A percentile compares a stretch with the other conserved stretches of the same genome.
phyloP scores from a whole-genome alignment of 164 flowering plant species.

The Paratinospora sagittata region DNA sequence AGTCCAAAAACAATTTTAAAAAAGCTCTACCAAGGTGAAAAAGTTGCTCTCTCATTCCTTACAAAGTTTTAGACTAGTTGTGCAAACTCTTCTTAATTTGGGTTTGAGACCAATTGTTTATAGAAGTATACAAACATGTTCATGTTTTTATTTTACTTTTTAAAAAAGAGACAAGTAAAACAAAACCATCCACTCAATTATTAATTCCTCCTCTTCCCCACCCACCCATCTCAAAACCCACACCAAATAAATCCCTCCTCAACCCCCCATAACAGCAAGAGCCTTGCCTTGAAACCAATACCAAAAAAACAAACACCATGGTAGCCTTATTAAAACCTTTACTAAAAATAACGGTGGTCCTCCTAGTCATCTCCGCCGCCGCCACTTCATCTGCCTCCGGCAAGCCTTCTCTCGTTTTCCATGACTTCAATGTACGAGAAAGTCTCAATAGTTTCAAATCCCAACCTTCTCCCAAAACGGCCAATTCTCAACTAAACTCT shows the following conservation, averaged over 20 bases:
- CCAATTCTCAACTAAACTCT: slow-evolving; percentile 3
- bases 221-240: neutral
- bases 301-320: neutral
- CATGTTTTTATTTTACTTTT: too few species aligned
- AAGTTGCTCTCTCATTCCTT: too few species aligned
- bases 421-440: slow-evolving; percentile 37
- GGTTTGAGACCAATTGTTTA: too few species aligned
- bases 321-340: neutral
- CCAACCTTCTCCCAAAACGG: neutral
- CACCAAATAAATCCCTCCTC: too few species aligned
- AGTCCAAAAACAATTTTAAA: too few species aligned
- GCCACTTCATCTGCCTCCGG: slow-evolving; percentile 17
- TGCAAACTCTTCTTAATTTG: too few species aligned
- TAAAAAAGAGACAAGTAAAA: neutral
- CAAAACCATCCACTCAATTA: neutral
- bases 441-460: slow-evolving; percentile 17
- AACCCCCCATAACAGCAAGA: too few species aligned
- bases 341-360: neutral
- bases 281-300: too few species aligned
- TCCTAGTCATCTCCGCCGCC: slow-evolving; percentile 9
- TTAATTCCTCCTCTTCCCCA: neutral
- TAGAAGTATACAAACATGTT: too few species aligned
- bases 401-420: slow-evolving; percentile 7
- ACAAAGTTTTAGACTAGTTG: too few species aligned
- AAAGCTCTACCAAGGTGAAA: too few species aligned